Evolutionary conservation across 2,329 filamentous ascomycete genomes (phyloP), one percentile per base, ranked within the genome.

Genomic region (Exophiala sideris): DNA sequence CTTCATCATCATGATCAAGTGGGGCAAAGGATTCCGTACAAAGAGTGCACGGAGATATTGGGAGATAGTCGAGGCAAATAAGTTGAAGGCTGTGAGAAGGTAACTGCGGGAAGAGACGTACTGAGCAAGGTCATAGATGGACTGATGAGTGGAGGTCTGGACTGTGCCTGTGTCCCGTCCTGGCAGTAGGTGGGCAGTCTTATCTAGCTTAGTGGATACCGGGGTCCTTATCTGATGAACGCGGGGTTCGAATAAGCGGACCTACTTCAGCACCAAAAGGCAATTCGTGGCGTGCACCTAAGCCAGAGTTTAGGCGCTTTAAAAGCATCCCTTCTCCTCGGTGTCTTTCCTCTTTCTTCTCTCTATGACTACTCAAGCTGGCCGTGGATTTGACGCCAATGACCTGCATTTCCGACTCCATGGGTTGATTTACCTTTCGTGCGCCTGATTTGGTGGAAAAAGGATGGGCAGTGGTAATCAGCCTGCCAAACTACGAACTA

Each of bases 1-100:
- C 1, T 74, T 74, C 54, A 57, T 74, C 11, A 50, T 70, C 8
- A 73, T 74, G 70, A 65, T 73, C 16, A 66, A 67, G 58, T 72
- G 55, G 44, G 71, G 71, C 14, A 74, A 73, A 52, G 54, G 47
- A 9, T 70, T 68, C 52, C 66, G 71, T 2, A 59, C 62, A 10
- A 63, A 59, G 7, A 71, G 65, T 41, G 68, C 66, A 8, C 65
- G 65, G 39, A 70, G 63, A 52, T 73, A 73, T 48, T 72, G 70
- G 70, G 59, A 57, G 12, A 60, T 71, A 8, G 70, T 73, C 2
- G 56, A 34, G 5, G 24, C 24, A 1, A 29, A 29, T 29, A 44
- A 48, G 18, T 18, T 20, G 34, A 33, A 40, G 46, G 41, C 41
- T 5, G 41, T 20, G n/a, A 20, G 29, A n/a, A 12, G 3, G 7